Conservation (phyloP, 2,329 filamentous ascomycete genomes). For the Diplodia sapinea region DNA sequence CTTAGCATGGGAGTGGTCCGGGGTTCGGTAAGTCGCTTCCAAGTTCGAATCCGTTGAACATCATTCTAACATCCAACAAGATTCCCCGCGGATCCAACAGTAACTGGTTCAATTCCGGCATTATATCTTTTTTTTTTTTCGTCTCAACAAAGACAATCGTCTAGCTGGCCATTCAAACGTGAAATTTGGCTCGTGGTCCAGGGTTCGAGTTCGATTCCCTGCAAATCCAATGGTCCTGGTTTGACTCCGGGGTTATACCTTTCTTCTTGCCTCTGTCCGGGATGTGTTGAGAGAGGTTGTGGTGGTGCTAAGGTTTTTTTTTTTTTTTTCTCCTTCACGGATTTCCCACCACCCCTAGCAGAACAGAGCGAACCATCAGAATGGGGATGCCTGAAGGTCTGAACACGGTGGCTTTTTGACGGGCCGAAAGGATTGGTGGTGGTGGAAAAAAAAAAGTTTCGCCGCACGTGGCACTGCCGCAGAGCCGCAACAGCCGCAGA, state of each 20-base stretch:
- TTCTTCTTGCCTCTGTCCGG: neutral
- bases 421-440: neutral
- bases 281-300: too few relatives aligned
- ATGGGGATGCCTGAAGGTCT: neutral
- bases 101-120: neutral
- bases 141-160: too few relatives aligned
- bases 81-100: conserved; percentile 9
- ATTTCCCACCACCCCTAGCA: too few relatives aligned
- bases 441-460: neutral
- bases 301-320: too few relatives aligned
- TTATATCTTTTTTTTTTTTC: neutral
- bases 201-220: neutral
- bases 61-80: neutral
- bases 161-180: too few relatives aligned
- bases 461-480: too few relatives aligned
- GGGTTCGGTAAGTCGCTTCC: neutral
- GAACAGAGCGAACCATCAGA: too few relatives aligned
- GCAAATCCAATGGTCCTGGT: neutral
- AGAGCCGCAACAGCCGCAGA: too few relatives aligned
- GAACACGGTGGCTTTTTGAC: neutral
- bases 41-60: too few relatives aligned
- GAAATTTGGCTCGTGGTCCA: too few relatives aligned
- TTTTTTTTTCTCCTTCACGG: too few relatives aligned
- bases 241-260: neutral
- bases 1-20: conserved; percentile 2